phyloP scores from a whole-genome alignment of 129 eudicot species.

The Rutidosis leptorrhynchoides region DNA sequence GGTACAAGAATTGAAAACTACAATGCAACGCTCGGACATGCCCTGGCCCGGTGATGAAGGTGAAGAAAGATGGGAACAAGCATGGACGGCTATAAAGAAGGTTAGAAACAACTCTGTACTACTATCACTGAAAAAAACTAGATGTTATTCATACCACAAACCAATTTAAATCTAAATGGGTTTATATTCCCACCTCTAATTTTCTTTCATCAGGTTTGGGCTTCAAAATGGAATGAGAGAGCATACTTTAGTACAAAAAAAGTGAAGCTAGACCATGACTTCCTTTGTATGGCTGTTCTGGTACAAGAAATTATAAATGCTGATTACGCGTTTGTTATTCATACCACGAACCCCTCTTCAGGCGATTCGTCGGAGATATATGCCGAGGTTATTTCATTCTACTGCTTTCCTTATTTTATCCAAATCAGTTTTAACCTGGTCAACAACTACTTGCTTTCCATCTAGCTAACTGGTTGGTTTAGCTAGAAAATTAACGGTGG shows the following conservation, averaged over 20 bases:
- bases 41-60: conserved; percentile 99
- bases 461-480: not conserved
- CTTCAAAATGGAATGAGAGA: conserved; percentile 98
- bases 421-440: not conserved
- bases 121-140: not conserved
- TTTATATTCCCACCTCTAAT: not conserved
- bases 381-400: conserved; percentile 64
- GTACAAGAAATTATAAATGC: conserved; percentile 96
- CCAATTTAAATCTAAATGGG: not conserved
- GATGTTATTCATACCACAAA: too few species aligned
- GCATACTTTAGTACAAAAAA: conserved; percentile 94
- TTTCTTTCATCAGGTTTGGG: conserved; percentile 70
- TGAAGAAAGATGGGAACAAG: conserved; percentile 83
- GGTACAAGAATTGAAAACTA: conserved; percentile 78
- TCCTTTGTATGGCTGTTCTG: conserved; percentile 95
- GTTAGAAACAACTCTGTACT: conserved; percentile 43
- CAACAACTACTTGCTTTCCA: not conserved
- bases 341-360: conserved; percentile 95
- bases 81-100: conserved; percentile 97
- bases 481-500: not conserved
- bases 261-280: conserved; percentile 84
- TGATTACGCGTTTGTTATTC: conserved; percentile 97
- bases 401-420: conserved; percentile 2
- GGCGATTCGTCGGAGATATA: conserved; percentile 91
- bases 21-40: conserved; percentile 86